Evolutionary conservation across 306 rosid genomes (phyloP), one percentile per base, ranked within the genome.

Genomic region (Calophaca sinica): DNA sequence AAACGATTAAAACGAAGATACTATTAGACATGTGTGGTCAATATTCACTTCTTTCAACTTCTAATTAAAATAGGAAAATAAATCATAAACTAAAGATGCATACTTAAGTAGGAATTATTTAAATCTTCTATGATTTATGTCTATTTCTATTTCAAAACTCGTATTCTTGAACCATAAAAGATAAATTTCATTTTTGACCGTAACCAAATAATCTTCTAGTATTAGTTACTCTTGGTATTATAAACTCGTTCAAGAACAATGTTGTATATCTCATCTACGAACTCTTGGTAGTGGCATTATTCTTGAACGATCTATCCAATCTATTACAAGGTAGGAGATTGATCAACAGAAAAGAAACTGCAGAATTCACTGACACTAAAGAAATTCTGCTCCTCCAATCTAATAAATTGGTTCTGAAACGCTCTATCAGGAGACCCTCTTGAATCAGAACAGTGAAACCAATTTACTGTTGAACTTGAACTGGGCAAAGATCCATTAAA

Each of bases 291-390:
- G 26, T 20, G 26, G 26, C 26, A 20, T 20, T 20, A 20, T 20
- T 20, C 26, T 20, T 20, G 26, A 20, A 33, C 36, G 68, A 74
- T 81, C 85, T 83, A 86, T 62, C 5, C 11, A 54, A 64, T 45
- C 29, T 6, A 54, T 78, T 87, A 68, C 68, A 90, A 87, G 45
- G 83, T 82, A 10, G 96, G 96, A 70, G 90, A 92, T 75, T 88
- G 96, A 84, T 90, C 96, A 13, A 88, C 90, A 13, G 96, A 87
- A 75, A 81, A 85, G 88, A 90, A 90, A 87, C 76, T 81, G 71
- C 84, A 86, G 15, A 85, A 68, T 60, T 87, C 93, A 9, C 79
- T 90, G 46, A 79, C 26, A 33, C 57, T 63, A 54, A 84, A 80
- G 66, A 87, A 71, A 59, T 60, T 82, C 68, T 84, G 90, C 57